phyloP scores from a whole-genome alignment of 495 filamentous ascomycete species.

The Xylaria flabelliformis region DNA sequence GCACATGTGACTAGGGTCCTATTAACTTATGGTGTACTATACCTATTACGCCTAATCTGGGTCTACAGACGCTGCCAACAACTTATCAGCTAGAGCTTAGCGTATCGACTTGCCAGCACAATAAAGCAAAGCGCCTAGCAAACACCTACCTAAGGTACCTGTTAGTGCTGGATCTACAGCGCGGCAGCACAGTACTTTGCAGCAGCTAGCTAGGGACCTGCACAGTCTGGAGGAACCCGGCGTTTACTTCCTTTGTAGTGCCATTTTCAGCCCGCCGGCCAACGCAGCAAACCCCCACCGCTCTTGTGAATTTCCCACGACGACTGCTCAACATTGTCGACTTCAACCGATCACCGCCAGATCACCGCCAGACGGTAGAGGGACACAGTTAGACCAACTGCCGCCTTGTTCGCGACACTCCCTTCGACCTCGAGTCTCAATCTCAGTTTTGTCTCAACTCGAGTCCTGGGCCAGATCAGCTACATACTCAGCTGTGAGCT shows the following conservation, averaged over 20 bases:
- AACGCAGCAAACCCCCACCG: conserved; percentile 24
- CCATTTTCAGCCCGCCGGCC: conserved; percentile 20
- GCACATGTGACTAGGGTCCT: background rate
- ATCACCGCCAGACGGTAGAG: background rate
- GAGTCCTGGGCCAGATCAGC: background rate
- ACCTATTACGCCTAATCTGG: conserved; percentile 10
- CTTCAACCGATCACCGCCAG: background rate
- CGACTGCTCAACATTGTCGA: conserved; percentile 1
- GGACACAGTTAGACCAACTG: background rate
- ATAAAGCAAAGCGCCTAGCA: background rate
- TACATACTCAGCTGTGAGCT: background rate
- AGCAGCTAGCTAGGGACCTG: background rate
- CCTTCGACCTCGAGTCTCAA: background rate
- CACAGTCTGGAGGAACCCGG: background rate
- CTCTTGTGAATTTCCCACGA: conserved; percentile 26
- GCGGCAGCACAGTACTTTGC: conserved; percentile 3
- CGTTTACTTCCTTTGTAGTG: background rate
- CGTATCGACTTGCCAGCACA: conserved; percentile 2
- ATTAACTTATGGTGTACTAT: background rate
- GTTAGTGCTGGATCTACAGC: background rate
- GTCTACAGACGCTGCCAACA: background rate
- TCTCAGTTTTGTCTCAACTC: background rate
- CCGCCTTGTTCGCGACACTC: background rate
- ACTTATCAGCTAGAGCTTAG: conserved; percentile 5
- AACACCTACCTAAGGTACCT: background rate